Evolutionary conservation across 352 stramenopile genomes (phyloP), one percentile per base, ranked within the genome.

Genomic region (Phytophthora colocasiae): DNA sequence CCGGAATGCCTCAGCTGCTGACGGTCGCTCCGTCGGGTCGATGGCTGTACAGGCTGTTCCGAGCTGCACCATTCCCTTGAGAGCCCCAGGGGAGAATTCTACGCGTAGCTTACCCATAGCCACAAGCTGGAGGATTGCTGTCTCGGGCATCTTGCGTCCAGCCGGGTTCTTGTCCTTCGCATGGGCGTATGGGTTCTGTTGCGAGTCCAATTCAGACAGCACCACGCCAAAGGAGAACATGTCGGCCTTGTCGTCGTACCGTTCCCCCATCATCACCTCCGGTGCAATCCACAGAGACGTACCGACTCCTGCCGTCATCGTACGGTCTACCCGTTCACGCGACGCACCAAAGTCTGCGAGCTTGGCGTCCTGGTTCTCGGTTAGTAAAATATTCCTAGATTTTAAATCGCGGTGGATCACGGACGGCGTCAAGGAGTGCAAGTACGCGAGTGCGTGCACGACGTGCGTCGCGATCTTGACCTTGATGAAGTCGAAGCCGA

Each of bases 341-440:
- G 77, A 82, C 0, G 69, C 70, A 12, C 79, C 79, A 68, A 88
- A 88, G 41, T 85, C 74, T 0, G 69, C 69, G 9, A 88, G 36
- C 15, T 88, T 88, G 4, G 79, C 73, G 43, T 81, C 62, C 40
- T 75, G 53, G 6, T 67, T 58, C 38, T 61, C 54, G 41, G 31
- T 69, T 14, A 89, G 62, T 47, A 85, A 44, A 53, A 87, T 79
- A 41, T 87, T 87, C 39, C 67, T 58, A 14, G 75, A 87, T 48
- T 87, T 86, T 22, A 89, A 69, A 49, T 89, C 77, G 0, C 78
- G 73, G 32, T 87, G 75, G 9, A 89, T 71, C 44, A 84, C 59
- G 0, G 62, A 58, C 7, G 78, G 73, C 0, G 64, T 63, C 15
- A 88, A 41, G 11, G 64, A 74, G 66, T 89, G 80, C 36, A 89